phyloP scores from a whole-genome alignment of 352 stramenopile genomes.

The Globisporangium paddicum region DNA sequence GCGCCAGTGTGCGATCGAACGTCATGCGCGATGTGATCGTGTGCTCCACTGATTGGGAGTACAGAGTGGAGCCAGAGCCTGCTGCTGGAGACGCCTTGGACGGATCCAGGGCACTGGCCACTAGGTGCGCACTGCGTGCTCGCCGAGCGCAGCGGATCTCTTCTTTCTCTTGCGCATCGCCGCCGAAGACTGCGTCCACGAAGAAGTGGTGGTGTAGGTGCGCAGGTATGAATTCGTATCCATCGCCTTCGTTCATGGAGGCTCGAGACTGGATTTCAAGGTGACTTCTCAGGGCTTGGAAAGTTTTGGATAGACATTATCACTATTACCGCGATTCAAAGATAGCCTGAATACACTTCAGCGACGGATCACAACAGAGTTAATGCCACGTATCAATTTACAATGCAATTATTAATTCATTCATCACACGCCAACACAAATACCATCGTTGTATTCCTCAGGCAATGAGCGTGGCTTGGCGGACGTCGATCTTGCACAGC shows the following conservation, averaged over 20 bases:
- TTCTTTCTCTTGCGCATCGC: conserved; percentile 13
- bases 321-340: not conserved
- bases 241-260: not conserved
- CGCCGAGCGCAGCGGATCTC: conserved; percentile 34
- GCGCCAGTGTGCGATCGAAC: conserved; percentile 30
- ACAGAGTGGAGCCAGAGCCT: conserved; percentile 23
- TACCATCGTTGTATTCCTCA: conserved; percentile 5
- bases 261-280: not conserved
- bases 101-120: conserved; percentile 22
- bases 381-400: not conserved
- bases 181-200: conserved; percentile 4
- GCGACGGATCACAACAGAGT: not conserved
- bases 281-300: not conserved
- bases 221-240: conserved; percentile 37
- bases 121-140: conserved; percentile 47
- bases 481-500: conserved; percentile 73
- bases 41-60: conserved; percentile 46
- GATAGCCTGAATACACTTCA: not conserved
- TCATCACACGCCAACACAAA: not conserved
- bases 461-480: conserved; percentile 32
- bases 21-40: conserved; percentile 52
- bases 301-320: not conserved
- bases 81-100: not conserved
- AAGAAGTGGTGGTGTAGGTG: conserved; percentile 55
- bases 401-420: not conserved